Conservation (phyloP, 2,329 filamentous ascomycete genomes). For the Arthrobotrys musiformis region DNA sequence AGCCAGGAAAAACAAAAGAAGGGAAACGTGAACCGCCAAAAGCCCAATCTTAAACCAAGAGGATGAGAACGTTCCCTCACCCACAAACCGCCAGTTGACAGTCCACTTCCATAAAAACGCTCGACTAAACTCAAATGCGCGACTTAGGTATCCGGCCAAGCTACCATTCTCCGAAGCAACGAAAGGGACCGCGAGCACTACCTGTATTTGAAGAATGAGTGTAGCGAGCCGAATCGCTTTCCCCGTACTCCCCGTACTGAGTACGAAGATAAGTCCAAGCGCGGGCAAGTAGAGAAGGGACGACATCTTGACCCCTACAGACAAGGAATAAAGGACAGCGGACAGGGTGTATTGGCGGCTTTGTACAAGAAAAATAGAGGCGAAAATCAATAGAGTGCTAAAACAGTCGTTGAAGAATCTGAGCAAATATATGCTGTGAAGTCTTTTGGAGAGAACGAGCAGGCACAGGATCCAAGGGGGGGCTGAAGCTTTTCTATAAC, state of each 20-base stretch:
- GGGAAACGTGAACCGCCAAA: slow-evolving; percentile 72
- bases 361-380: slow-evolving; percentile 82
- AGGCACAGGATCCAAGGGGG: slow-evolving; percentile 89
- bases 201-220: slow-evolving; percentile 81
- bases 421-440: slow-evolving; percentile 93
- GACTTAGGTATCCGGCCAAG: slow-evolving; percentile 76
- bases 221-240: slow-evolving; percentile 75
- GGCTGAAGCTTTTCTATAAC: slow-evolving; percentile 79
- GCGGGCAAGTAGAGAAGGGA: slow-evolving; percentile 84
- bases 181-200: slow-evolving; percentile 76
- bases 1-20: slow-evolving; percentile 74
- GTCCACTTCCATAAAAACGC: slow-evolving; percentile 98
- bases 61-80: slow-evolving; percentile 81
- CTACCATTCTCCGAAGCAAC: slow-evolving; percentile 67
- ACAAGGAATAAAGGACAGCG: slow-evolving; percentile 77
- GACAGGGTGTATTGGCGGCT: slow-evolving; percentile 77
- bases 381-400: slow-evolving; percentile 83
- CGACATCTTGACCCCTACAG: slow-evolving; percentile 95
- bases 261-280: slow-evolving; percentile 78
- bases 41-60: slow-evolving; percentile 75
- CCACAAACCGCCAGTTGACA: slow-evolving; percentile 97
- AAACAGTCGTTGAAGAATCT: slow-evolving; percentile 97
- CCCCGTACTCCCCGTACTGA: slow-evolving; percentile 73
- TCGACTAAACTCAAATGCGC: slow-evolving; percentile 89
- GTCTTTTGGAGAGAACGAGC: slow-evolving; percentile 85